Evolutionary conservation across 176 grass and related monocot species (phyloP).

Genomic region (Zea mays): DNA sequence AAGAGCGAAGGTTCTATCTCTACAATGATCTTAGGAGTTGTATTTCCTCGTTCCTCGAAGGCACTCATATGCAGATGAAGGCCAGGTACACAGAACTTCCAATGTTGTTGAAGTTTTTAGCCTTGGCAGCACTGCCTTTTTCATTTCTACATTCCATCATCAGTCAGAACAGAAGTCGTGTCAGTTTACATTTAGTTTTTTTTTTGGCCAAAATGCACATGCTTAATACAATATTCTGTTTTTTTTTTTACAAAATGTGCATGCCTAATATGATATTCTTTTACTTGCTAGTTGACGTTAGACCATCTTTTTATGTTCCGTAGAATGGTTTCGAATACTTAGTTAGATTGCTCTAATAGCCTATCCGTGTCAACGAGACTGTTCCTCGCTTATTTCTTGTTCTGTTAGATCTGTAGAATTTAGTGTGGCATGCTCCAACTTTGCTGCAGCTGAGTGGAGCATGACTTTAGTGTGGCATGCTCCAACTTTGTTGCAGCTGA

Average conservation of each 20-base stretch:
- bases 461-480: too few species aligned
- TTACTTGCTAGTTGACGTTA: not conserved
- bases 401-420: not conserved
- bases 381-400: not conserved
- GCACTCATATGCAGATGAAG: constrained; percentile 92
- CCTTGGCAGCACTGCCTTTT: not conserved
- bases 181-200: not conserved
- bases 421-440: not conserved
- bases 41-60: constrained; percentile 97
- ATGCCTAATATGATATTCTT: not conserved
- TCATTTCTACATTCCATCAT: constrained; percentile 6
- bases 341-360: not conserved
- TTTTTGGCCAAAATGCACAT: not conserved
- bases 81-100: constrained; percentile 60
- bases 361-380: not conserved
- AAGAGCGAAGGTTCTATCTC: constrained; percentile 74
- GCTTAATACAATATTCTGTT: not conserved
- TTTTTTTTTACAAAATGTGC: too few species aligned
- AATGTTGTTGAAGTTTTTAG: too few species aligned
- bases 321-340: not conserved
- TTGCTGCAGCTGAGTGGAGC: constrained; percentile 76
- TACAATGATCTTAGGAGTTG: constrained; percentile 95
- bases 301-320: not conserved
- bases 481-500: too few species aligned
- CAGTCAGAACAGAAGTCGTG: not conserved